Percentiles rank a stretch among this genome's conserved stretches.
Conservation (phyloP, 306 rosid species). For the Vicia sativa region DNA sequence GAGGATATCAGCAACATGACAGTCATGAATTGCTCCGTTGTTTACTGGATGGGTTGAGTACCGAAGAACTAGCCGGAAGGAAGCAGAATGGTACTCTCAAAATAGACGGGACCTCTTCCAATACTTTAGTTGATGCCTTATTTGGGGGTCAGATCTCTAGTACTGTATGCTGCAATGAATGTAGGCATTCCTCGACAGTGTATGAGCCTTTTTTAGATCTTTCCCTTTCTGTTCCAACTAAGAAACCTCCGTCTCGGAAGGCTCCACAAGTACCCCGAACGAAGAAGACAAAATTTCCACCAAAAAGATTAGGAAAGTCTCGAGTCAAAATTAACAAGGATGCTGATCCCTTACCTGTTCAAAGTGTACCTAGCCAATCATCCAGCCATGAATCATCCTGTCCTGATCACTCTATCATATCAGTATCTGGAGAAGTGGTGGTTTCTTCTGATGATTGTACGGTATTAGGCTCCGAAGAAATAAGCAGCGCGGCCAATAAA, state of each 20-base stretch:
- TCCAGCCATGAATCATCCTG: slow-evolving; percentile 49
- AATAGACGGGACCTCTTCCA: slow-evolving; percentile 53
- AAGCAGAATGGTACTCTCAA: slow-evolving; percentile 55
- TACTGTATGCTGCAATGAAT: slow-evolving; percentile 75
- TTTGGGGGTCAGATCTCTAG: slow-evolving; percentile 95
- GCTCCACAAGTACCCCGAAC: slow-evolving; percentile 53
- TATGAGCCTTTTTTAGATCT: slow-evolving; percentile 92
- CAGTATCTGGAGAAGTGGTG: slow-evolving; percentile 41
- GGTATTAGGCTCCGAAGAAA: slow-evolving; percentile 43
- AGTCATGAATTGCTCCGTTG: slow-evolving; percentile 91
- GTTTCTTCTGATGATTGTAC: slow-evolving; percentile 45
- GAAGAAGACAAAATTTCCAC: slow-evolving; percentile 73
- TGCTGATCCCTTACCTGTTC: slow-evolving; percentile 42
- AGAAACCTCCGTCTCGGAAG: slow-evolving; percentile 66
- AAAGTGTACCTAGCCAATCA: slow-evolving; percentile 49
- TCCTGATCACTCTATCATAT: slow-evolving; percentile 42
- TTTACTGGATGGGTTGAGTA: slow-evolving; percentile 80
- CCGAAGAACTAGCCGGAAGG: slow-evolving; percentile 70
- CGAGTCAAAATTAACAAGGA: slow-evolving; percentile 59
- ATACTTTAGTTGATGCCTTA: slow-evolving; percentile 70
- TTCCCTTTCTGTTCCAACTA: slow-evolving; percentile 90
- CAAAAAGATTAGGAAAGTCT: slow-evolving; percentile 64
- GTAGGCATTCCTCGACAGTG: slow-evolving; percentile 86
- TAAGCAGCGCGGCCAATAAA: slow-evolving; percentile 41
- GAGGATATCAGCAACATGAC: slow-evolving; percentile 94